phyloP scores from a whole-genome alignment of 192 early-diverging fungal species.

The Backusella luteola region DNA sequence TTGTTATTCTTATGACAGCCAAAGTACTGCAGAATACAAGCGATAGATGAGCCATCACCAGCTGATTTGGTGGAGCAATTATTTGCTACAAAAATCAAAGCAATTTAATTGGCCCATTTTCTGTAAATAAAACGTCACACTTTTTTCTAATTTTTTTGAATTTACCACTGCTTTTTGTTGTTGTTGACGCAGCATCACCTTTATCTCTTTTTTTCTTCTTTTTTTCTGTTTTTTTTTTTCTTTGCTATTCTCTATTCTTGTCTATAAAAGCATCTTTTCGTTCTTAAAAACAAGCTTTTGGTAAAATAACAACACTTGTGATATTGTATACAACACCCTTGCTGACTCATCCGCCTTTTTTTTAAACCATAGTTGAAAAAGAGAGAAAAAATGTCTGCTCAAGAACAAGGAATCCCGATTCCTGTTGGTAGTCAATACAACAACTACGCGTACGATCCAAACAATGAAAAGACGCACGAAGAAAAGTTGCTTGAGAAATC shows the following conservation, averaged over 20 bases:
- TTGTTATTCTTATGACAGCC: constrained; percentile 7
- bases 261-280: not conserved
- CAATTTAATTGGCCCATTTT: not conserved
- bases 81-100: constrained; percentile 18
- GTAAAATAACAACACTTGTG: not conserved
- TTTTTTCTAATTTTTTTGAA: not conserved
- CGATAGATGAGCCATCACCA: constrained; percentile 25
- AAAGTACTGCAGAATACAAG: constrained; percentile 12
- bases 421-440: constrained; percentile 14
- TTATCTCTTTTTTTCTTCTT: not conserved
- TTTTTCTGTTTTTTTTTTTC: not conserved
- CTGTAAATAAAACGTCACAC: constrained; percentile 8
- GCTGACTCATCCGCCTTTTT: not conserved
- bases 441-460: constrained; percentile 23
- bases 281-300: not conserved
- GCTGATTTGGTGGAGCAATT: constrained; percentile 32
- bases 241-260: not conserved
- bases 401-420: not conserved
- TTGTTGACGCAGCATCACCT: not conserved
- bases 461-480: constrained; percentile 29
- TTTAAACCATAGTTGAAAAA: not conserved
- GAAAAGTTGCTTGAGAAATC: constrained; percentile 81
- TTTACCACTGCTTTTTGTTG: not conserved
- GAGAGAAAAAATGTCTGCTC: not conserved
- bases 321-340: not conserved